These are phyloP conservation scores for Smittium culicis DNA, from an alignment of 371 early-diverging fungal species.

Conservation along the genomic window DNA sequence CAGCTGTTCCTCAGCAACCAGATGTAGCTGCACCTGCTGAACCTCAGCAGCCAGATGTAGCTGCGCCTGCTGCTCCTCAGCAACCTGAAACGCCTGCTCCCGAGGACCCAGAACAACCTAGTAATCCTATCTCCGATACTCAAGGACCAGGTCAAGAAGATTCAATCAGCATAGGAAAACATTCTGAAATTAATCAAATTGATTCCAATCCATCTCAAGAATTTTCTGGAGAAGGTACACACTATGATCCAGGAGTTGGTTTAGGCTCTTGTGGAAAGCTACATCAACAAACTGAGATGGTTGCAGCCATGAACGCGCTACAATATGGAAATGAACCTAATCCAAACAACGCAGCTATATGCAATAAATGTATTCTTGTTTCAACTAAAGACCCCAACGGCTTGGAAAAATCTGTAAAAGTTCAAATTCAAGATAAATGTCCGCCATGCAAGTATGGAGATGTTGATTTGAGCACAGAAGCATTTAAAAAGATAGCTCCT, in stretches of 20 bases:
- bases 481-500: slow-evolving; percentile 33
- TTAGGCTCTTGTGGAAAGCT: slow-evolving; percentile 15
- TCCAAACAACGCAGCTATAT: slow-evolving; percentile 28
- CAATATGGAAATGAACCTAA: slow-evolving; percentile 12
- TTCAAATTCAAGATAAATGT: slow-evolving; percentile 40
- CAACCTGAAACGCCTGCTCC: no score
- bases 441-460: slow-evolving; percentile 30
- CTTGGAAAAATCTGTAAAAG: slow-evolving; percentile 26
- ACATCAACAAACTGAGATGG: slow-evolving; percentile 12
- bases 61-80: no score
- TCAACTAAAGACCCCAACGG: slow-evolving; percentile 8
- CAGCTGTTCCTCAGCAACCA: no score
- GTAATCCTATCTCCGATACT: no score
- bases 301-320: slow-evolving; percentile 14
- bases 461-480: slow-evolving; percentile 37
- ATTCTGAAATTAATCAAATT: no score
- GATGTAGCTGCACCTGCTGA: no score
- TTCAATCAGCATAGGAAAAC: no score
- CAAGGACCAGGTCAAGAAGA: no score
- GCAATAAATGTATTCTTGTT: slow-evolving; percentile 26
- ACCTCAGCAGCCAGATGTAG: no score
- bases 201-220: no score
- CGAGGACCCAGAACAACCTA: no score
- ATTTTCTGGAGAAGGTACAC: slow-evolving; percentile 15
- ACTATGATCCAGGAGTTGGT: slow-evolving; percentile 19